Base-by-base conservation (phyloP, 768 basidiomycete species). In the Suillus sp. region DNA sequence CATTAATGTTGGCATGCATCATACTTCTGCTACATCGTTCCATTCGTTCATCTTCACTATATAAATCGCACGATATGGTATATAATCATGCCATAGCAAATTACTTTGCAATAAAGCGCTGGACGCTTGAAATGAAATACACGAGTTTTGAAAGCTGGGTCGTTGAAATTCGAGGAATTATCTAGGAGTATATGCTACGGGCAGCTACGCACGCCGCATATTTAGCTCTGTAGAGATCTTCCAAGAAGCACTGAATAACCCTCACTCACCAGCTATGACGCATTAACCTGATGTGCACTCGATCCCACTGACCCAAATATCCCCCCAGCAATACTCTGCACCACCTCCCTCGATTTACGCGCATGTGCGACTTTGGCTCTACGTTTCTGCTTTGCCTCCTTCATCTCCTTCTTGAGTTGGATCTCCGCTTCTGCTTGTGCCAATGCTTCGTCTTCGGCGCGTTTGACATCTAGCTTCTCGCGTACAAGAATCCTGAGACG, bases 401-500 rank as follows among this genome's bases (percentile, higher is more conserved):
- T 37, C 45, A 35, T 27, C 34, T 64, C 62, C 45, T 64, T 45
- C 32, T 40, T 37, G 9, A 62, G 35, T 45, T 63, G 42, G 9
- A 48, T 35, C 20, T 63, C 30, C 62, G 43, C 47, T 25, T 63
- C 54, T 16, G 56, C n/a, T 43, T 50, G 55, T 9, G 40, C 55
- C 25, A 47, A 47, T 14, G 55, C 56, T 34, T 64, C 64, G 18
- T 64, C 63, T 53, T 61, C 64, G 16, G n/a, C 37, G 20, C 48
- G 65, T 56, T 66, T 65, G 11, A 60, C 62, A 25, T 73, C 74
- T 2, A 72, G 65, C 51, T 66, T 67, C 54, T 80, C 79, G 6
- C 75, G 71, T 20, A 80, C 71, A 35, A 72, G 72, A 16, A 80
- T 61, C 8, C 88, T 80, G 32, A 90, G 68, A 34, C 78, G 77